Evolutionary conservation across 495 filamentous ascomycete species (phyloP).

Genomic region (Aspergillus nanangensis): DNA sequence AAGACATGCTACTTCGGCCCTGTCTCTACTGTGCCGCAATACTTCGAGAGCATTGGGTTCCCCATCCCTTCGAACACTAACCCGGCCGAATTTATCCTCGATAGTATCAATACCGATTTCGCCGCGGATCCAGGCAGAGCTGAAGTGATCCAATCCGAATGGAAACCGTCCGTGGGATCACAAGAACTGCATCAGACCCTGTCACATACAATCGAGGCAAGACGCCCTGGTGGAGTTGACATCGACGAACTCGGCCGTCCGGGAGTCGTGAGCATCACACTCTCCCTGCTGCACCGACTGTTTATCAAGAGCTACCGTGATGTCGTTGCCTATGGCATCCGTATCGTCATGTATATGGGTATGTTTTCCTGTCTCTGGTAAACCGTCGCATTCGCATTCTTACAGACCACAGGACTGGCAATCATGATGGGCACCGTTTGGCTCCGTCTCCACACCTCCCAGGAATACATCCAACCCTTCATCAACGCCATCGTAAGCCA

Average conservation of each 20-base stretch:
- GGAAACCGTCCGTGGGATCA: conserved; percentile 21
- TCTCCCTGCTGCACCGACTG: conserved; percentile 61
- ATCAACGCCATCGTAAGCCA: conserved; percentile 64
- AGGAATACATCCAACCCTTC: conserved; percentile 69
- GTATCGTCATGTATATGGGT: conserved; percentile 78
- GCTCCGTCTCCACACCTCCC: conserved; percentile 60
- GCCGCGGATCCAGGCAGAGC: conserved; percentile 28
- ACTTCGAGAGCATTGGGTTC: conserved; percentile 56
- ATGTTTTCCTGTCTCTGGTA: too few species aligned
- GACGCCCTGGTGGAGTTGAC: conserved; percentile 4
- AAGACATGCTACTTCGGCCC: conserved; percentile 66
- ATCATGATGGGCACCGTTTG: conserved; percentile 89
- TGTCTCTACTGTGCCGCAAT: conserved; percentile 41
- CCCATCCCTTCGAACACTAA: conserved; percentile 64
- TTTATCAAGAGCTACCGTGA: conserved; percentile 81
- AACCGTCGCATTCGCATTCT: too few species aligned
- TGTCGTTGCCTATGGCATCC: conserved; percentile 75
- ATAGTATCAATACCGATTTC: conserved; percentile 74
- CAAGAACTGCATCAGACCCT: conserved; percentile 5
- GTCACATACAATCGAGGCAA: conserved; percentile 11
- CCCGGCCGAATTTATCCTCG: conserved; percentile 73
- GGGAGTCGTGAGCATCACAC: conserved; percentile 23
- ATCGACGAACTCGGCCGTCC: conserved; percentile 25
- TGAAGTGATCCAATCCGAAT: conserved; percentile 23
- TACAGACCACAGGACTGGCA: conserved; percentile 46